Conservation (phyloP, 2,329 filamentous ascomycete species). For the Periconia sp. region DNA sequence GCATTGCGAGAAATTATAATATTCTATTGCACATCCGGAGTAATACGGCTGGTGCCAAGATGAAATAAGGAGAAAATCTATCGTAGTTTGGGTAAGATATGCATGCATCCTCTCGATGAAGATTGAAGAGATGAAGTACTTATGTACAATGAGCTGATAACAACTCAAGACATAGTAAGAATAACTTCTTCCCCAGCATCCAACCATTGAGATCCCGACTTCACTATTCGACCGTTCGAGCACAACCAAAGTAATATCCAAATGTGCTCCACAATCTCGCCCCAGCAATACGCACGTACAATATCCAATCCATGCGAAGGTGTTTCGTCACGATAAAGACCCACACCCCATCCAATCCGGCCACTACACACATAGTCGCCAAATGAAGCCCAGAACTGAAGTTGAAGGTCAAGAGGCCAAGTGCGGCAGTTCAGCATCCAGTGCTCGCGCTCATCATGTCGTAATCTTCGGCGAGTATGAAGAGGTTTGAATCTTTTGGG, state of each 20-base stretch:
- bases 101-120: too few species aligned
- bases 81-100: background rate
- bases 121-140: too few species aligned
- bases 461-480: conserved; percentile 50
- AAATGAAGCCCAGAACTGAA: conserved; percentile 64
- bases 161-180: conserved; percentile 49
- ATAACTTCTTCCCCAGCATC: conserved; percentile 62
- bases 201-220: conserved; percentile 64
- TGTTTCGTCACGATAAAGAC: conserved; percentile 48
- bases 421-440: conserved; percentile 66
- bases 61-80: background rate
- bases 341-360: conserved; percentile 68
- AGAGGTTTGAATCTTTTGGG: conserved; percentile 36
- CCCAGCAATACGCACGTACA: conserved; percentile 77
- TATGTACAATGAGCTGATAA: too few species aligned
- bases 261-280: conserved; percentile 68
- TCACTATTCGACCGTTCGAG: conserved; percentile 64
- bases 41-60: background rate
- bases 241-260: conserved; percentile 76
- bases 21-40: too few species aligned
- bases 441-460: conserved; percentile 71
- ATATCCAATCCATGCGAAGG: conserved; percentile 31
- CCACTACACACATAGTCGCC: conserved; percentile 61
- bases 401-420: conserved; percentile 56
- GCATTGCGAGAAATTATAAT: too few species aligned